Evolutionary conservation across 441 rosid genomes (phyloP), one percentile per base, ranked within the genome.

Genomic region (Cnidoscolus chayamansa): DNA sequence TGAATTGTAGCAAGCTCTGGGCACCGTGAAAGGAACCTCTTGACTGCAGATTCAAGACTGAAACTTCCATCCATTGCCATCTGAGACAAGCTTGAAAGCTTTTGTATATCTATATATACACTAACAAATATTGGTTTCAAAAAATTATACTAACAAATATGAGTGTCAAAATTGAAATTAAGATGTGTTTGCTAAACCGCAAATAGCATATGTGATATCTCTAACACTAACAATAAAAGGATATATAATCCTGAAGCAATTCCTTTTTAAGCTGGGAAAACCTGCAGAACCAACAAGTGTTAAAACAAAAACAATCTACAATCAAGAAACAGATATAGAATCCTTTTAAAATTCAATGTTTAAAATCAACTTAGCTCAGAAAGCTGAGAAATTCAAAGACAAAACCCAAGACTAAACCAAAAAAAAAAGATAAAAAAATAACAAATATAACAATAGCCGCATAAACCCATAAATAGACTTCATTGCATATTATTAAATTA

Each of bases 11-110:
- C 70, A 37, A 89, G 90, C 78, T 84, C 82, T 57, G 96, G 92
- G 79, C 88, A 91, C 45, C 94, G 94, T 37, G 77, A 83, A 66
- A 89, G 80, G 63, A 95, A 91, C 87, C 90, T 79, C 78, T 77
- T 70, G 31, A 93, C 63, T 1, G 94, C 85, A 8, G 78, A 75
- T 67, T 86, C 79, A 16, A 93, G 80, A 72, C 76, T 80, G 86
- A 88, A 93, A 81, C 94, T 88, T 72, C 90, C 92, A 15, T 93
- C 97, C 56, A 88, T 84, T 31, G 98, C 79, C 94, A 91, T 91
- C 72, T 72, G 53, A 10, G 72, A 43, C 54, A 67, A 72, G 7
- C 31, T 55, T 6, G 66, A 40, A 8, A 17, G 19, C 31, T 13
- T 35, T n/a, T 32, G 17, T 71, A 61, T 69, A 7, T 70, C 5